A percentile compares a stretch with the other conserved stretches of the same genome.
phyloP scores from a whole-genome alignment of 2,329 filamentous ascomycete species.

The Fusarium heterosporum region DNA sequence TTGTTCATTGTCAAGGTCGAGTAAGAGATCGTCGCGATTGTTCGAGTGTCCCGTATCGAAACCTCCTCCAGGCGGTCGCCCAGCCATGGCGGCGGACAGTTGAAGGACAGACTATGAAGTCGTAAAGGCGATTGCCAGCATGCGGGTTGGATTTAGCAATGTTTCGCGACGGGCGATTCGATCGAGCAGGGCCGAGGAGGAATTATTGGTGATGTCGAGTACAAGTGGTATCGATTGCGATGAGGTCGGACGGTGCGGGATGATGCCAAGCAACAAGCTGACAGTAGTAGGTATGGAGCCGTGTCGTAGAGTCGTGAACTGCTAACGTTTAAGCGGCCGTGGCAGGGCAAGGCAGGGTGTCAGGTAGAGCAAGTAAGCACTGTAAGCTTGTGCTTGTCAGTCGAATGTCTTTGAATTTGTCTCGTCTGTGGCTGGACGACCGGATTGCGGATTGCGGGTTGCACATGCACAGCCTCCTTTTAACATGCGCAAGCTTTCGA shows the following conservation, averaged over 20 bases:
- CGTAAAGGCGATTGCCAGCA: conserved; percentile 48
- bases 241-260: conserved; percentile 31
- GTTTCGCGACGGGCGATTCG: conserved; percentile 17
- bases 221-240: conserved; percentile 18
- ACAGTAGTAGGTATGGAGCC: conserved; percentile 21
- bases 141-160: conserved; percentile 47
- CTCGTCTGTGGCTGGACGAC: conserved; percentile 35
- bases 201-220: conserved; percentile 12
- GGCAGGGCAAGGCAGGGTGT: conserved; percentile 3
- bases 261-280: conserved; percentile 40
- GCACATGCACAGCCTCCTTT: conserved; percentile 43
- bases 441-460: conserved; percentile 26
- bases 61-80: conserved; percentile 62
- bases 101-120: conserved; percentile 48
- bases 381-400: conserved; percentile 16
- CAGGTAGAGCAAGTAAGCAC: conserved; percentile 30
- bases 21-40: conserved; percentile 71
- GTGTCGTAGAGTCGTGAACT: conserved; percentile 33
- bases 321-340: conserved; percentile 14
- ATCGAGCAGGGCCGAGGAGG: neutral
- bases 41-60: conserved; percentile 63
- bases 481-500: conserved; percentile 32
- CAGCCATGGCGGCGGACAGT: conserved; percentile 69
- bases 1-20: conserved; percentile 79
- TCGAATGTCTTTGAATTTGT: conserved; percentile 13